Evolutionary conservation across 805 yeast genomes (phyloP).

Genomic region (Metschnikowia anglica): DNA sequence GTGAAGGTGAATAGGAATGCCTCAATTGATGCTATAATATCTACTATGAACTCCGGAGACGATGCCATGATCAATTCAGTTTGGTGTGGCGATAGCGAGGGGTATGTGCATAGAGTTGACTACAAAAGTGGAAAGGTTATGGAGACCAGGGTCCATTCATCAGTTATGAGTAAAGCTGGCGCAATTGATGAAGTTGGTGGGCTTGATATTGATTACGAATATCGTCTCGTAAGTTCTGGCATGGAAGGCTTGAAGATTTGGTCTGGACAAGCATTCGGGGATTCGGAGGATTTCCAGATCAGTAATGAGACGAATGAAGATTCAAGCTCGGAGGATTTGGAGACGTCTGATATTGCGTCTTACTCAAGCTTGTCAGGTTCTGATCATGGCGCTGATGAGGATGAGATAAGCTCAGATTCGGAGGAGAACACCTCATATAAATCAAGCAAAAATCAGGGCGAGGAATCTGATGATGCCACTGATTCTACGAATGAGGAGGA

Average conservation of each 20-base stretch:
- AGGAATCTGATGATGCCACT: background rate
- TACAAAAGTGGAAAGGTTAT: constrained; percentile 60
- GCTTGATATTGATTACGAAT: constrained; percentile 78
- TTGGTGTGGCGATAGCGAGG: constrained; percentile 82
- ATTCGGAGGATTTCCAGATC: background rate
- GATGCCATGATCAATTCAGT: constrained; percentile 48
- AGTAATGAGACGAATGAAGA: constrained; percentile 5
- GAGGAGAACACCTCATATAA: background rate
- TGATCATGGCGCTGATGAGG: background rate
- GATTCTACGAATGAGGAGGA: background rate
- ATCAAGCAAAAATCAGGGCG: background rate
- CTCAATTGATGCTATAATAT: constrained; percentile 68
- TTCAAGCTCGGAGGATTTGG: constrained; percentile 6
- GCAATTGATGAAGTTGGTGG: constrained; percentile 69
- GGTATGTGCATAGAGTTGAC: constrained; percentile 66
- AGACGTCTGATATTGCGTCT: constrained; percentile 1
- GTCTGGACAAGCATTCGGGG: constrained; percentile 29
- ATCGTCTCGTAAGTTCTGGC: constrained; percentile 77
- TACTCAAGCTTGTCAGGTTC: background rate
- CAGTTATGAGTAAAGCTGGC: constrained; percentile 33
- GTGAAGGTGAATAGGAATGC: constrained; percentile 66
- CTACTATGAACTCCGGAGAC: constrained; percentile 54
- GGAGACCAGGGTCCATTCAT: constrained; percentile 66
- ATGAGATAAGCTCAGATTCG: background rate
- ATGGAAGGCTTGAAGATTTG: constrained; percentile 81